A percentile compares a stretch with the other conserved stretches of the same genome.
Conservation (phyloP, 2,329 filamentous ascomycete species). For the Xylariaceae sp. region DNA sequence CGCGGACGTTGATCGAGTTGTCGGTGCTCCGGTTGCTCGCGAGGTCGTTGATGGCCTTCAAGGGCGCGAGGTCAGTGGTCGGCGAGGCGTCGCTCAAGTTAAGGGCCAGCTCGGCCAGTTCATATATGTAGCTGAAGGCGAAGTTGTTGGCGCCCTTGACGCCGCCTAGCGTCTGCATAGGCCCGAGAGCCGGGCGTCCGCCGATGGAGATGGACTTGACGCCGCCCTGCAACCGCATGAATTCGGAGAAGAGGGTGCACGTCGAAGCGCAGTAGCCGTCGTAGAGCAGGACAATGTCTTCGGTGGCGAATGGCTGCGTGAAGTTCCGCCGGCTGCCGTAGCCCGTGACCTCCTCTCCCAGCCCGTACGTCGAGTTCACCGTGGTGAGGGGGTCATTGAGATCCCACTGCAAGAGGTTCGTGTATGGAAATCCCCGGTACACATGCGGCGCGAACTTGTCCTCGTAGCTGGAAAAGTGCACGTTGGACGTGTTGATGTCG, state of each 20-base stretch:
- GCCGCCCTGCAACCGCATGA: slow-evolving; percentile 7
- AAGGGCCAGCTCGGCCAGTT: slow-evolving; percentile 4
- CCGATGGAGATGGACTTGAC: slow-evolving; percentile 11
- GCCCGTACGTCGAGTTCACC: slow-evolving; percentile 3
- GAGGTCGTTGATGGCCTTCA: slow-evolving; percentile 5
- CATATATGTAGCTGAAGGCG: slow-evolving; percentile 3
- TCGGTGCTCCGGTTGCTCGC: slow-evolving; percentile 5
- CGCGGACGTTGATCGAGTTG: slow-evolving; percentile 8
- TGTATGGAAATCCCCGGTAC: slow-evolving; percentile 5
- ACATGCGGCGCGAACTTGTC: slow-evolving; percentile 8
- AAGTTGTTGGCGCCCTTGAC: slow-evolving; percentile 8
- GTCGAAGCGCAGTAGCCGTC: slow-evolving; percentile 11
- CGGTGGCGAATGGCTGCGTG: slow-evolving; percentile 8
- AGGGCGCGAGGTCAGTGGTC: slow-evolving; percentile 2
- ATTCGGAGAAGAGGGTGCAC: slow-evolving; percentile 9
- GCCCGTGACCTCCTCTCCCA: slow-evolving; percentile 8
- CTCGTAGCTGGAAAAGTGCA: slow-evolving; percentile 7
- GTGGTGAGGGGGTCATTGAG: slow-evolving; percentile 4
- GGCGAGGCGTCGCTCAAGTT: slow-evolving; percentile 2
- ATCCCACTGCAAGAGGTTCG: slow-evolving; percentile 10
- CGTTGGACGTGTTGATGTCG: slow-evolving; percentile 9
- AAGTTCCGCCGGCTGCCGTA: slow-evolving; percentile 9
- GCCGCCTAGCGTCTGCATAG: slow-evolving; percentile 8
- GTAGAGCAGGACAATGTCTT: slow-evolving; percentile 10
- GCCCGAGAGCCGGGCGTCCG: slow-evolving; percentile 3